Evolutionary conservation across 2,329 filamentous ascomycete species (phyloP).

Genomic region (Aspergillus melleus): DNA sequence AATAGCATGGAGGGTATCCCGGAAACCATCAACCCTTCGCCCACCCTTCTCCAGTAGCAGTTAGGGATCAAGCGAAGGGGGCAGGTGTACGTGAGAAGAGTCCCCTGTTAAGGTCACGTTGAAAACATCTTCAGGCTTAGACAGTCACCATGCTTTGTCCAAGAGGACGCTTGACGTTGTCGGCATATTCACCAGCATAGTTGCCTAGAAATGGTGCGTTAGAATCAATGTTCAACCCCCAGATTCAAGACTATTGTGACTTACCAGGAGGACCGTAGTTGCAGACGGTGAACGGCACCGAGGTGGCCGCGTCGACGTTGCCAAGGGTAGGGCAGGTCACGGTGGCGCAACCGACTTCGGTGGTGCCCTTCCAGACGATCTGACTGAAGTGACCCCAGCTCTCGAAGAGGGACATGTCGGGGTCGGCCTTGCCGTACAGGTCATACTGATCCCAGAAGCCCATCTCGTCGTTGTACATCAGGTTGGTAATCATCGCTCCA

Average conservation of each 20-base stretch:
- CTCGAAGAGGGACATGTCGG: slow-evolving; percentile 63
- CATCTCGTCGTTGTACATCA: slow-evolving; percentile 88
- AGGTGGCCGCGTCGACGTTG: slow-evolving; percentile 41
- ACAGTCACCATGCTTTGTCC: slow-evolving; percentile 38
- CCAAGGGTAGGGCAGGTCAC: slow-evolving; percentile 46
- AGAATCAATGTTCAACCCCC: slow-evolving; percentile 22
- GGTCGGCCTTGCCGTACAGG: slow-evolving; percentile 60
- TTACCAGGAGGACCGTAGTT: slow-evolving; percentile 78
- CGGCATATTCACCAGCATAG: slow-evolving; percentile 53
- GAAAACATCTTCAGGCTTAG: slow-evolving; percentile 16
- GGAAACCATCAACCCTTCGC: too few species aligned
- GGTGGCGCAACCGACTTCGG: slow-evolving; percentile 62
- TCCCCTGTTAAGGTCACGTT: slow-evolving; percentile 8
- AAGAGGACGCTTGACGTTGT: slow-evolving; percentile 51
- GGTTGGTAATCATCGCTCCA: slow-evolving; percentile 69
- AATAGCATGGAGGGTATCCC: neutral
- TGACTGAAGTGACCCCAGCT: slow-evolving; percentile 75
- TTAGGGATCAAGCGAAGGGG: too few species aligned
- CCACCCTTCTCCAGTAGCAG: too few species aligned
- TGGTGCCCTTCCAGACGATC: slow-evolving; percentile 68
- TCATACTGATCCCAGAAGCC: slow-evolving; percentile 49
- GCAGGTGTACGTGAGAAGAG: neutral
- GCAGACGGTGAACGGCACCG: slow-evolving; percentile 78
- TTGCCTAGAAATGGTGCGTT: slow-evolving; percentile 48
- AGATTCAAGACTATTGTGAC: slow-evolving; percentile 26